phyloP scores from a whole-genome alignment of 2,329 filamentous ascomycete genomes.

The Arthrobotrys iridis region DNA sequence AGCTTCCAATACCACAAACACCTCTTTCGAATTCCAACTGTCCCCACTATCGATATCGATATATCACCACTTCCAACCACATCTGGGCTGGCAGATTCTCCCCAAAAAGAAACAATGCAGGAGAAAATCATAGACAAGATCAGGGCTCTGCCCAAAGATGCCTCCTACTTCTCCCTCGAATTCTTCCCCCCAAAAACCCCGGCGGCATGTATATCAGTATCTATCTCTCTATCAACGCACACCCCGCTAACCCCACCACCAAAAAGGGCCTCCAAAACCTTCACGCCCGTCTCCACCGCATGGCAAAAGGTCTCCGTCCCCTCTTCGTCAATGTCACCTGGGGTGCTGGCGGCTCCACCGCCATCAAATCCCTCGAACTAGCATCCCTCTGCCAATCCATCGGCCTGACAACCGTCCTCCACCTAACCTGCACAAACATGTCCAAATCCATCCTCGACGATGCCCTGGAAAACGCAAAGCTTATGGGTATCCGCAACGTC shows the following conservation, averaged over 20 bases:
- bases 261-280: slow-evolving; percentile 87
- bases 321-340: slow-evolving; percentile 98
- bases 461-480: slow-evolving; percentile 88
- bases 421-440: slow-evolving; percentile 99
- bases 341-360: slow-evolving; percentile 94
- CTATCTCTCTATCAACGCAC: slow-evolving; percentile 44
- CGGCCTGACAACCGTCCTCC: slow-evolving; percentile 91
- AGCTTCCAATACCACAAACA: no score
- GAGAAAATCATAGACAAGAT: slow-evolving; percentile 46
- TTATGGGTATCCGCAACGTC: slow-evolving; percentile 90
- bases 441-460: slow-evolving; percentile 84
- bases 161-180: slow-evolving; percentile 89
- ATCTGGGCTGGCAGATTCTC: no score
- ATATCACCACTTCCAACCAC: not conserved
- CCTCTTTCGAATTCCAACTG: not conserved
- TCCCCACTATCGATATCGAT: not conserved
- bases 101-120: slow-evolving; percentile 48
- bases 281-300: slow-evolving; percentile 89
- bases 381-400: slow-evolving; percentile 96
- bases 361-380: slow-evolving; percentile 88
- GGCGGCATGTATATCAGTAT: slow-evolving; percentile 73
- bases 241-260: slow-evolving; percentile 56
- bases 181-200: slow-evolving; percentile 99
- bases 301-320: slow-evolving; percentile 88
- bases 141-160: slow-evolving; percentile 45